Base-by-base conservation (phyloP, 352 stramenopile genomes). In the Phytophthora hybrid region DNA sequence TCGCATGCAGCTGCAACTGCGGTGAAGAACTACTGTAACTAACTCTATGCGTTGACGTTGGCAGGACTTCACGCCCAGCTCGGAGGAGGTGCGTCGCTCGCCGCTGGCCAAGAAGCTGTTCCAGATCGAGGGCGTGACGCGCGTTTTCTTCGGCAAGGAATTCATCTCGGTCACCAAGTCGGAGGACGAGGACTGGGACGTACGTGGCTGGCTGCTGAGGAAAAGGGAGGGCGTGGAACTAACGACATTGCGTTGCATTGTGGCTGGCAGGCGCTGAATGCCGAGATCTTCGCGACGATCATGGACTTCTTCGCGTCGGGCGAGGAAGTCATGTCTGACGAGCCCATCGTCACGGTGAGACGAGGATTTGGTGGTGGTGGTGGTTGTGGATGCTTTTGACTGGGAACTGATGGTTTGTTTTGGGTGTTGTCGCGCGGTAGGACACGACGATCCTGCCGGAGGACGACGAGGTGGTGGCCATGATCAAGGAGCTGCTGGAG, bases 401-500 rank as follows among this genome's bases (percentile, higher is more conserved):
- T 74, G 13, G 5, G 47, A 46, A 32, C 31, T 75, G 49, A 66
- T 52, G n/a, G 21, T 16, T 11, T 44, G 11, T 44, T 44, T 8
- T 31, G 4, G 37, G 16, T 6, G 3, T n/a, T n/a, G n/a, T n/a
- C n/a, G n/a, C n/a, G n/a, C n/a, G n/a, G n/a, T 59, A 95, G 89
- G 90, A 97, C 77, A 97, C 90, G 76, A 96, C 91, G 2, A 99
- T 99, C 73, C 81, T 99, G 19, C 96, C 99, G 8, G 94, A 98
- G 47, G 98, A 99, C 76, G 93, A 98, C 71, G 98, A 99, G 78
- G 93, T 99, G 47, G 97, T 99, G 23, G 95, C 96, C 23, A 99
- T 99, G 95, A 99, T 99, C 82, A 99, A 99, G 88, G 98, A 99
- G 88, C 85, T 99, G 16, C 86, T 99, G 49, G 97, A 99, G 81